phyloP scores from a whole-genome alignment of 805 yeast genomes.

The Starmerella davenportii region DNA sequence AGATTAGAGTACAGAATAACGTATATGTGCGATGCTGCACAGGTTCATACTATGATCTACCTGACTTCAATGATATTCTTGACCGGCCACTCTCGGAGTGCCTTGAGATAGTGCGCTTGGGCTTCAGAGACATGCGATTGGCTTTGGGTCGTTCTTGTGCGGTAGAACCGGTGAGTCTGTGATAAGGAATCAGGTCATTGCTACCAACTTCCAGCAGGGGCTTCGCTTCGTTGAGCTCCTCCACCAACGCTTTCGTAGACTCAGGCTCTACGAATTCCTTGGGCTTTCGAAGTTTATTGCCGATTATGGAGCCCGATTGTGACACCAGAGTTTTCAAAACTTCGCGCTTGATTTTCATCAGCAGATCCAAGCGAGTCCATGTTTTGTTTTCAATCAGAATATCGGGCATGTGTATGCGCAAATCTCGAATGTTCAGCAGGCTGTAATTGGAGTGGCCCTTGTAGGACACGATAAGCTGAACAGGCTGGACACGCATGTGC shows the following conservation, averaged over 20 bases:
- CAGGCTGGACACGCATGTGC: constrained; percentile 33
- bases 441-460: constrained; percentile 39
- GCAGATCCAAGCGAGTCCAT: constrained; percentile 56
- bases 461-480: constrained; percentile 50
- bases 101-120: no score
- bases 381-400: constrained; percentile 41
- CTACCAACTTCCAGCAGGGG: not conserved
- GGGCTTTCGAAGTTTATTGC: constrained; percentile 41
- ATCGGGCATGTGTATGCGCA: constrained; percentile 47
- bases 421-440: constrained; percentile 59
- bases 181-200: not conserved
- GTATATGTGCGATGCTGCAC: no score
- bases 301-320: constrained; percentile 56
- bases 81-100: no score
- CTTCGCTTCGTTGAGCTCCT: not conserved
- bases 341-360: constrained; percentile 39
- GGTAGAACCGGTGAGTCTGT: not conserved
- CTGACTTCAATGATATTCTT: no score
- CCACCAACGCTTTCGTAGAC: not conserved
- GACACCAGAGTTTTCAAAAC: constrained; percentile 24
- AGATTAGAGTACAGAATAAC: no score
- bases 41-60: no score
- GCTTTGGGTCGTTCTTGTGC: no score
- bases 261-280: not conserved
- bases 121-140: no score